phyloP scores from a whole-genome alignment of 2,329 filamentous ascomycete species.

The Ustilaginoidea virens region DNA sequence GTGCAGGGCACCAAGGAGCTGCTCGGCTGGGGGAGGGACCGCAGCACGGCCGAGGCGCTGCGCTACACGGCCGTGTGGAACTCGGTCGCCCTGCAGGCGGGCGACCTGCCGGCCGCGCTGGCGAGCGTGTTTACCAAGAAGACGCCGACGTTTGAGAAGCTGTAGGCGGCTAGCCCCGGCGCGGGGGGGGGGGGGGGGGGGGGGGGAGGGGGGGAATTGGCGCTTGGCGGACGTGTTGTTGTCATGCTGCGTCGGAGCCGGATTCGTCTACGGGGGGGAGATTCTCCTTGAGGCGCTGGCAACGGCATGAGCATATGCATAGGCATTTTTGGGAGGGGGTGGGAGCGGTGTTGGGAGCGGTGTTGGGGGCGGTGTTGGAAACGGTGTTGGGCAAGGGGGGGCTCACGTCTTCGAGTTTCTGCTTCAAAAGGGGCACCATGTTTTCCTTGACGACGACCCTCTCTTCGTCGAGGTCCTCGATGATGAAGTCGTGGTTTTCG shows the following conservation, averaged over 20 bases:
- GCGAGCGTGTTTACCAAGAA: constrained; percentile 63
- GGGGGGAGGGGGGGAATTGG: no score
- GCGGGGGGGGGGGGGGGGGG: no score
- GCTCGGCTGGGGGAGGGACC: constrained; percentile 67
- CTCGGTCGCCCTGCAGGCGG: constrained; percentile 62
- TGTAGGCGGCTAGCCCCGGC: constrained; percentile 41
- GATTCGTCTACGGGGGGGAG: constrained; percentile 35
- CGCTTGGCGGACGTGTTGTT: no score
- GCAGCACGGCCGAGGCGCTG: constrained; percentile 61
- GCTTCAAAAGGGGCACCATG: constrained; percentile 53
- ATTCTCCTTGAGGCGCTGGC: constrained; percentile 34
- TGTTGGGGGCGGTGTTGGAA: no score
- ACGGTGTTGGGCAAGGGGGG: no score
- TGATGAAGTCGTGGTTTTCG: constrained; percentile 56
- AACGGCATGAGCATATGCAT: no score
- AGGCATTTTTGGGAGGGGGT: no score
- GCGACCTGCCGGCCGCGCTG: constrained; percentile 61
- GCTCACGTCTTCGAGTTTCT: constrained; percentile 51
- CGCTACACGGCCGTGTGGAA: constrained; percentile 85
- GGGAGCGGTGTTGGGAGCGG: no score
- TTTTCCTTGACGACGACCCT: constrained; percentile 61
- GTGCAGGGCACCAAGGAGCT: constrained; percentile 80
- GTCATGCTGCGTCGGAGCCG: constrained; percentile 26
- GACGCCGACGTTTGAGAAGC: constrained; percentile 71
- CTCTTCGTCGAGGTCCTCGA: constrained; percentile 67